phyloP scores from a whole-genome alignment of 179 eudicot species.

The Patellifolia procumbens region DNA sequence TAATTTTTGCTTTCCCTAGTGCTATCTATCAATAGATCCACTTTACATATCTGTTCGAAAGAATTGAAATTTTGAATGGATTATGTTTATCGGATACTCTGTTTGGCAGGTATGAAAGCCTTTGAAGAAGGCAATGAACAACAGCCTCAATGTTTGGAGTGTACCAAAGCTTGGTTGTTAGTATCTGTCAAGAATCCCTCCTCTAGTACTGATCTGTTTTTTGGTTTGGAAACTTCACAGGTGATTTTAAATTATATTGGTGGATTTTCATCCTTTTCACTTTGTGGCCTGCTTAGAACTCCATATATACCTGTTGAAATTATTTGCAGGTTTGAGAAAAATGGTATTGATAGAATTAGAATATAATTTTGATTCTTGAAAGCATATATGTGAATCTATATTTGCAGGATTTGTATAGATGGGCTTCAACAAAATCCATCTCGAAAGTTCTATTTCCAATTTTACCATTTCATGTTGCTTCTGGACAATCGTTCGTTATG shows the following conservation, averaged over 20 bases:
- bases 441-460: constrained; percentile 35
- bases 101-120: constrained; percentile 60
- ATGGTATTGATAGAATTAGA: not conserved
- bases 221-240: constrained; percentile 17
- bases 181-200: constrained; percentile 32
- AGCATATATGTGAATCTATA: constrained; percentile 13
- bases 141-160: constrained; percentile 23
- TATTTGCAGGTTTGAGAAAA: not conserved
- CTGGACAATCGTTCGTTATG: constrained; percentile 34
- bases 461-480: constrained; percentile 34
- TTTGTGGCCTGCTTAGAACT: constrained; percentile 4
- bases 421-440: constrained; percentile 27
- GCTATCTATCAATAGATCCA: not conserved
- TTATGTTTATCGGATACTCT: not conserved
- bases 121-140: constrained; percentile 46
- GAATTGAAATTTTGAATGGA: not conserved
- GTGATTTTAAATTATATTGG: constrained; percentile 33
- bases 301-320: not conserved
- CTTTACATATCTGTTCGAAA: not conserved
- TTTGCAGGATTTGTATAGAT: constrained; percentile 48
- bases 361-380: constrained; percentile 12
- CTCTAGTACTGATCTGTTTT: constrained; percentile 22
- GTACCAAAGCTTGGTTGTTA: constrained; percentile 29
- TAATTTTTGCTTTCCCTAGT: not conserved
- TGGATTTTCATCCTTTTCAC: constrained; percentile 14